phyloP scores from a whole-genome alignment of 768 basidiomycete species.

The Cystobasidium ongulense region DNA sequence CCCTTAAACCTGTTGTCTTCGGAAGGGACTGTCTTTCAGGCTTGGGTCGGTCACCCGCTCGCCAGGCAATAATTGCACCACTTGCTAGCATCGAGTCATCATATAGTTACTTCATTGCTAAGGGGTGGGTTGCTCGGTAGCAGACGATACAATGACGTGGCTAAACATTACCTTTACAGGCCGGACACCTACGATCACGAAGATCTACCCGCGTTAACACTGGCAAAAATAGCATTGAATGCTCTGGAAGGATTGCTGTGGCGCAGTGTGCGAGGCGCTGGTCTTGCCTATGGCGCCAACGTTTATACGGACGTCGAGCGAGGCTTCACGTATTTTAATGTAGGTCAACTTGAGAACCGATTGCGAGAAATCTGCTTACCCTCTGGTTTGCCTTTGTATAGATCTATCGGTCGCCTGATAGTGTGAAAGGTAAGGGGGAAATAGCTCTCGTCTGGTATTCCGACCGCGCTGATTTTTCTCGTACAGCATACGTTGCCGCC shows the following conservation, averaged over 20 bases:
- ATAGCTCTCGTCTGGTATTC: too few species aligned
- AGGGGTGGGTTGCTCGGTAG: conserved; percentile 57
- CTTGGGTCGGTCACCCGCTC: conserved; percentile 63
- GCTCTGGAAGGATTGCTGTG: conserved; percentile 91
- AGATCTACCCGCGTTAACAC: conserved; percentile 71
- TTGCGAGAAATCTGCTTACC: not conserved
- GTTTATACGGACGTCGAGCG: conserved; percentile 39
- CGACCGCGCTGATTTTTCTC: conserved; percentile 40
- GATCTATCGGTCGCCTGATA: conserved; percentile 51
- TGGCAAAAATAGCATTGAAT: conserved; percentile 80
- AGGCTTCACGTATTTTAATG: conserved; percentile 35
- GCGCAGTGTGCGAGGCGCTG: conserved; percentile 73
- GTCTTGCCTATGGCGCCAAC: conserved; percentile 59
- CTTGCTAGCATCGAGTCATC: conserved; percentile 92
- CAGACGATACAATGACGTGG: too few species aligned
- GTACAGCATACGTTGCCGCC: conserved; percentile 72
- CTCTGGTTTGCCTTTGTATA: not conserved
- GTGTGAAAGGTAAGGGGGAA: conserved; percentile 52
- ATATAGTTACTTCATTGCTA: conserved; percentile 68
- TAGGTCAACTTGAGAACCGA: not conserved
- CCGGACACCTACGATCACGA: conserved; percentile 52
- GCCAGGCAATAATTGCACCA: conserved; percentile 77
- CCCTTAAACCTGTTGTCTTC: conserved; percentile 61
- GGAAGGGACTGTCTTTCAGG: conserved; percentile 62
- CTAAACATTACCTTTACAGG: not conserved